A percentile compares a stretch with the other conserved stretches of the same genome.
Evolutionary conservation across 2,329 filamentous ascomycete species (phyloP).

Genomic region (Ceratocystis variospora): DNA sequence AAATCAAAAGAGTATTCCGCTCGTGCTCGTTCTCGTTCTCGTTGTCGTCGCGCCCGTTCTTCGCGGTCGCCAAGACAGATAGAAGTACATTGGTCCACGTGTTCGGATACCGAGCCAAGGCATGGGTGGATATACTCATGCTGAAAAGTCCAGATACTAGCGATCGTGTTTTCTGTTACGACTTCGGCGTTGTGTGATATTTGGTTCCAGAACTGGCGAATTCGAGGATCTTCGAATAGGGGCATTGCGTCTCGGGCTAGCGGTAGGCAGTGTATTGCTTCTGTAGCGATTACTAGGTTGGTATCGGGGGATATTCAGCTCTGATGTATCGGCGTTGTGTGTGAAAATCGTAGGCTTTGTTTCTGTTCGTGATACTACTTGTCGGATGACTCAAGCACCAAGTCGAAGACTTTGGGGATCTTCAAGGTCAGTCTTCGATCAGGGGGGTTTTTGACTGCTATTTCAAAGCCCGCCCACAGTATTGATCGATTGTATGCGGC

Average conservation of each 20-base stretch:
- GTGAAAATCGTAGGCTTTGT: background rate
- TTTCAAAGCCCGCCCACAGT: background rate
- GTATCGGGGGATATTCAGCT: too few species aligned
- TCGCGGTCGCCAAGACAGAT: constrained; percentile 59
- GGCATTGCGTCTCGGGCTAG: constrained; percentile 32
- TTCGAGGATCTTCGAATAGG: constrained; percentile 66
- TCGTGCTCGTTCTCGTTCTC: constrained; percentile 47
- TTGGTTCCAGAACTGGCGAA: constrained; percentile 87
- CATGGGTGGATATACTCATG: constrained; percentile 78
- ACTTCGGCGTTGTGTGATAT: constrained; percentile 81
- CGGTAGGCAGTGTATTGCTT: background rate
- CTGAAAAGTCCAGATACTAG: constrained; percentile 76
- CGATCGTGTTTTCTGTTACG: constrained; percentile 82
- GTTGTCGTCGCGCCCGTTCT: constrained; percentile 54
- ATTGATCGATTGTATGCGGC: background rate
- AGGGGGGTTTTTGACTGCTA: background rate
- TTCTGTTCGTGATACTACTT: background rate
- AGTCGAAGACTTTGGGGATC: background rate
- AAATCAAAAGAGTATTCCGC: constrained; percentile 90
- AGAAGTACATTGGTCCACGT: constrained; percentile 58
- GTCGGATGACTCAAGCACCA: background rate
- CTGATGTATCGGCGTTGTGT: too few species aligned
- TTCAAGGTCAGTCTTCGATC: background rate
- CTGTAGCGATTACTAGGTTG: background rate
- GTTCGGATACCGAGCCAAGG: constrained; percentile 50